These are phyloP conservation scores for Phialemoniopsis sp. DNA, from an alignment of 2,329 filamentous ascomycete species.

Conservation along the genomic window DNA sequence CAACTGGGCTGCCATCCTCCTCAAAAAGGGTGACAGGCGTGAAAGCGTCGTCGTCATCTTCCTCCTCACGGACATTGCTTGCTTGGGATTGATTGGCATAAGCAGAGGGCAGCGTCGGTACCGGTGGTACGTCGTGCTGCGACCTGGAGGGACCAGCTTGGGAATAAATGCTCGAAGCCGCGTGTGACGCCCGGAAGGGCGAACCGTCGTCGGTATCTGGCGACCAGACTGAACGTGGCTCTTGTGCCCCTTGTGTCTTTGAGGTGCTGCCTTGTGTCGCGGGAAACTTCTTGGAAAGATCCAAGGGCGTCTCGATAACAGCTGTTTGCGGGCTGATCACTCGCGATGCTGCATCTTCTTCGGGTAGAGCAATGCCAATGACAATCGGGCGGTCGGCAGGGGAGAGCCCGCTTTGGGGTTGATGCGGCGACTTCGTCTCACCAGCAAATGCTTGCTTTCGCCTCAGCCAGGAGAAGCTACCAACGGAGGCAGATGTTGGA, in stretches of 20 bases:
- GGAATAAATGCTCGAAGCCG: constrained; percentile 59
- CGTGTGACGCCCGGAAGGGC: constrained; percentile 35
- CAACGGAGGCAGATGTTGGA: constrained; percentile 47
- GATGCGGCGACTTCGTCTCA: constrained; percentile 20
- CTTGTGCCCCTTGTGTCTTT: constrained; percentile 10
- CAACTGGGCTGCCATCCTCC: constrained; percentile 53
- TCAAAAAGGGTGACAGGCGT: constrained; percentile 67
- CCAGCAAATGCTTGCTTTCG: constrained; percentile 25
- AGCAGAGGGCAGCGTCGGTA: constrained; percentile 51
- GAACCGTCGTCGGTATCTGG: constrained; percentile 54
- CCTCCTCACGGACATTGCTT: constrained; percentile 24
- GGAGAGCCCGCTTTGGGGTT: constrained; percentile 40
- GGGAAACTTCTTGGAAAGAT: constrained; percentile 18
- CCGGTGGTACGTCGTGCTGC: constrained; percentile 46
- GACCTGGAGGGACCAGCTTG: constrained; percentile 37
- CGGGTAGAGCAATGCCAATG: constrained; percentile 65
- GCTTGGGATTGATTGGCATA: constrained; percentile 30
- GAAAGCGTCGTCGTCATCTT: constrained; percentile 44
- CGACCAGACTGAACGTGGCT: constrained; percentile 51
- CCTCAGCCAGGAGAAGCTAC: constrained; percentile 54
- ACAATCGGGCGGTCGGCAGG: constrained; percentile 68
- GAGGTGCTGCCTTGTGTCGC: constrained; percentile 12
- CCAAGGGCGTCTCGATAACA: constrained; percentile 32
- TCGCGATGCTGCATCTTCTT: constrained; percentile 39
- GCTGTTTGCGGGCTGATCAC: constrained; percentile 49